Evolutionary conservation across 331 rosid genomes (phyloP), one percentile per base, ranked within the genome.

Genomic region (Stylosanthes scabra): DNA sequence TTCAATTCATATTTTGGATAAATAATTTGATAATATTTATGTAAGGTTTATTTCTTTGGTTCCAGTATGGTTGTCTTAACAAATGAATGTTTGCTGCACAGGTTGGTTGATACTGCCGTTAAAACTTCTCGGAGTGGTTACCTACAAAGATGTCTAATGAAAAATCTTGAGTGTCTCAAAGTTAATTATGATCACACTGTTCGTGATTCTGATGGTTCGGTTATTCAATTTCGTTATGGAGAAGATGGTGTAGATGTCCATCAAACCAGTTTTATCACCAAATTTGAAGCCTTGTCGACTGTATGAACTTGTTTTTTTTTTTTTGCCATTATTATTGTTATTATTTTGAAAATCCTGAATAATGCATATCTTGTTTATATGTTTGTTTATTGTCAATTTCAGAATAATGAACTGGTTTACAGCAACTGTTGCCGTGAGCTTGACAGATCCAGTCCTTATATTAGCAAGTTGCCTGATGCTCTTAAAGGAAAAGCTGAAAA

Each of bases 61-160:
- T 49, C 59, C 66, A 41, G 11, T 69, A 60, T 58, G 45, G 12
- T 60, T 66, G 31, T 65, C 76, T 68, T 57, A 66, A 51, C 39
- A 5, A 60, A 37, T 70, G 29, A 47, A 62, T 76, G 9, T 68
- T 41, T 66, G 14, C 67, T 62, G 63, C 64, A 64, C 88, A 94
- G 99, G 82, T 82, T 94, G 81, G 99, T 94, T 74, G 97, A 94
- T 76, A 94, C 99, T 6, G 97, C 99, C 14, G 99, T 94, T 57
- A 94, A 94, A 86, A 94, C 99, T 62, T 94, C 99, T 78, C 91
- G 99, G 46, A 94, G 99, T 87, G 99, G 99, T 37, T 94, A 94
- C 80, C 81, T 94, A 76, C 99, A 94, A 88, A 88, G 99, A 79
- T 91, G 99, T 85, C 83, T 91, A 2, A 88, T 94, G 83, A 94